phyloP scores from a whole-genome alignment of 768 basidiomycete genomes.

The Cystofilobasidium capitatum region DNA sequence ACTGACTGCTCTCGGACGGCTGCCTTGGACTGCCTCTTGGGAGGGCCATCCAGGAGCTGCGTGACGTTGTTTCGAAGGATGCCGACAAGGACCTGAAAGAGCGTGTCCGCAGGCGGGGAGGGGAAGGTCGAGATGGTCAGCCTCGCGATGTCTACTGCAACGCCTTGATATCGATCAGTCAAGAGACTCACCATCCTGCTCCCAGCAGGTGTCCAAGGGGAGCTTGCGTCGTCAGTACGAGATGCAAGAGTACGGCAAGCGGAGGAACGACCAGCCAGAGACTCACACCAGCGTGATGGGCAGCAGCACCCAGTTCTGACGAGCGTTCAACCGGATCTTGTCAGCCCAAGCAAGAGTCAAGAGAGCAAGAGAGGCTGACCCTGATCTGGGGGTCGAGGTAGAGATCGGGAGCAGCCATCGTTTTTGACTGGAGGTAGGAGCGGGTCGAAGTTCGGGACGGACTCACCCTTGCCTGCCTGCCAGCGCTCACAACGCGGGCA shows the following conservation, averaged over 20 bases:
- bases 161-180: not conserved
- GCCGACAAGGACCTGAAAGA: conserved; percentile 68
- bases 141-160: not conserved
- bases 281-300: conserved; percentile 89
- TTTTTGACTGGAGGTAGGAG: not conserved
- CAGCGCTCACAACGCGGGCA: too few relatives aligned
- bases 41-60: conserved; percentile 66
- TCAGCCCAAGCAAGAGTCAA: conserved; percentile 45
- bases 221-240: not conserved
- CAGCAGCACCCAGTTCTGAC: conserved; percentile 56
- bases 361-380: conserved; percentile 42
- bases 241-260: too few relatives aligned
- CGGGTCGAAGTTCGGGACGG: not conserved
- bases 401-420: conserved; percentile 34
- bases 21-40: conserved; percentile 65
- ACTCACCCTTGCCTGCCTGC: not conserved
- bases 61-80: conserved; percentile 87
- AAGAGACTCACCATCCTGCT: conserved; percentile 14
- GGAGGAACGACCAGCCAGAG: conserved; percentile 10
- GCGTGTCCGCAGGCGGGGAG: not conserved
- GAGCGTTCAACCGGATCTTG: conserved; percentile 1
- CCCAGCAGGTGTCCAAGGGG: not conserved
- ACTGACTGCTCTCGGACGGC: conserved; percentile 88
- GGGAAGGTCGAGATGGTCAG: conserved; percentile 14
- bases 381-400: conserved; percentile 93